Evolutionary conservation across 257 asterid genomes (phyloP).

Genomic region (Forsythia suspensa): DNA sequence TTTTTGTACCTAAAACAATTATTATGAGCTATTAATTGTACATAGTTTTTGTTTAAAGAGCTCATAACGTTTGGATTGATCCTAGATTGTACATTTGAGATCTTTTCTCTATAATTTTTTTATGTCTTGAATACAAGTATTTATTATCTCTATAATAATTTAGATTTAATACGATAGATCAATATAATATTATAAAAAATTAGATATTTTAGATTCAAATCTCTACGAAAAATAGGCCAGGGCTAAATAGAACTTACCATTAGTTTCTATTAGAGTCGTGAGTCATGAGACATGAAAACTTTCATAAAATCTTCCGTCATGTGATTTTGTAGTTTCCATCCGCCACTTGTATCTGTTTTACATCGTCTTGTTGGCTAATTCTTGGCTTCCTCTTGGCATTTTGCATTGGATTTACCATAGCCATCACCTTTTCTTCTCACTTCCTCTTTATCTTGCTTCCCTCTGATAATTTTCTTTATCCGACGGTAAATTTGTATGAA

Average conservation of each 20-base stretch:
- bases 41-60: constrained; percentile 18
- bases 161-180: neutral
- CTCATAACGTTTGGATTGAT: constrained; percentile 22
- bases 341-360: too few species aligned
- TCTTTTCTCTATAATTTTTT: constrained; percentile 1
- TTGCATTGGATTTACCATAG: constrained; percentile 80
- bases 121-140: neutral
- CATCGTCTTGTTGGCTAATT: neutral
- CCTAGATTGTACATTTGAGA: constrained; percentile 17
- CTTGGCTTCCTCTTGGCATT: constrained; percentile 90
- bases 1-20: constrained; percentile 10
- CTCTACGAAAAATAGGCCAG: too few species aligned
- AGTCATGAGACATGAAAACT: too few species aligned
- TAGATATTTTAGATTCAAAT: too few species aligned
- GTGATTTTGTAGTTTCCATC: too few species aligned
- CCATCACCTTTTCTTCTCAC: constrained; percentile 69
- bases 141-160: neutral
- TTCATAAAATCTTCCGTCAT: too few species aligned
- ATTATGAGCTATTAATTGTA: neutral
- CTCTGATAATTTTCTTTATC: constrained; percentile 59
- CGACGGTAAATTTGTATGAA: constrained; percentile 46
- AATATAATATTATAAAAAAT: too few species aligned
- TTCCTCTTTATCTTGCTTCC: constrained; percentile 82
- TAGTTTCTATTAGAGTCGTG: too few species aligned
- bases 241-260: too few species aligned